Base-by-base conservation (phyloP, 306 rosid genomes). In the Quercus glauca region DNA sequence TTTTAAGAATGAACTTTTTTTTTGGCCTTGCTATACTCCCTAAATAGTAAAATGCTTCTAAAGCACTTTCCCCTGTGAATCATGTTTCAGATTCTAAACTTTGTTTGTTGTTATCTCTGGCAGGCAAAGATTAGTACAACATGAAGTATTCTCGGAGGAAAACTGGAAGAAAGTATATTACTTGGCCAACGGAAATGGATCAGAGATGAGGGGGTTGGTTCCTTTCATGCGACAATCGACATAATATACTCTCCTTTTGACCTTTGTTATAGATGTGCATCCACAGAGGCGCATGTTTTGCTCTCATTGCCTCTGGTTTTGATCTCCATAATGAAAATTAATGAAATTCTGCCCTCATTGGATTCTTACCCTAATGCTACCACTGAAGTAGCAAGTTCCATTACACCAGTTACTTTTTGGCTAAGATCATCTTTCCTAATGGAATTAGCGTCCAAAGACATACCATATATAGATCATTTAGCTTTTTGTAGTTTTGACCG, bases 151-250 rank as follows among this genome's bases (percentile, higher is more conserved):
- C 89, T 80, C 97, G 4, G 99, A 95, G 71, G 97, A 92, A 45
- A 92, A 78, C 69, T 95, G 99, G 97, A 92, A 90, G 88, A 95
- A 88, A 80, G 49, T 95, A 70, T 91, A 92, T 83, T 92, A 87
- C 83, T 81, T 95, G 78, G 78, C 94, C 26, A 91, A 91, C 76
- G 99, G 98, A 84, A 95, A 95, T 83, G 99, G 98, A 82, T 71
- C 93, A 70, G 99, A 95, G 85, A 89, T 95, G 85, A 90, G 99
- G 85, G 88, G 92, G 69, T 79, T 95, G 76, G 84, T 81, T 76
- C 93, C 99, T 63, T 87, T 90, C 78, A 95, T 92, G 99, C 86
- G 84, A 72, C 87, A 83, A 87, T 80, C 21, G 49, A 70, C 85
- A 71, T 37, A 81, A 29, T 61, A 69, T 23, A 52, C 71, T 1